These are phyloP conservation scores for Cyclotella choctawhatcheeana DNA, from an alignment of 108 stramenopile species.

Conservation along the genomic window DNA sequence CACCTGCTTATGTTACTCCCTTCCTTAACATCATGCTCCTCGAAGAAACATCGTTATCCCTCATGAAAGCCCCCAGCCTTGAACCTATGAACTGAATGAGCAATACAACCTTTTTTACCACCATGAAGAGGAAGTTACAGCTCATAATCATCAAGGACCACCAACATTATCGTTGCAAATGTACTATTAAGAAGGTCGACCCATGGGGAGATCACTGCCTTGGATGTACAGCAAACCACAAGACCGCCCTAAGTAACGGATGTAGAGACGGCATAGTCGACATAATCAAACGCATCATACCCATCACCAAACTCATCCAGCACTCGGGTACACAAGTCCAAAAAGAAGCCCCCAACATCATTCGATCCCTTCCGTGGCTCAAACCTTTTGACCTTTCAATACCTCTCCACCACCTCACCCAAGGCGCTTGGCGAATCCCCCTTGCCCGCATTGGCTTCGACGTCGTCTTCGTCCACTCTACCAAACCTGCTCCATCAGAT, in stretches of 20 bases:
- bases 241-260: not conserved
- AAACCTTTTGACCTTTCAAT: not conserved
- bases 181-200: not conserved
- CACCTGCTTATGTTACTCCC: too few species aligned
- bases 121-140: not conserved
- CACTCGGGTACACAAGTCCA: not conserved
- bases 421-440: not conserved
- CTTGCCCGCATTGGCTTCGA: not conserved
- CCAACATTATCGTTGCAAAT: not conserved
- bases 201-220: not conserved
- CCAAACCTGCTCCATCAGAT: not conserved
- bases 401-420: not conserved
- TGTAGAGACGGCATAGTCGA: not conserved
- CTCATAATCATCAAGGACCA: not conserved
- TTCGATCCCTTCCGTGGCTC: not conserved
- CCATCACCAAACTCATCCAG: not conserved
- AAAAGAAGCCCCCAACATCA: not conserved
- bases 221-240: not conserved
- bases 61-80: too few species aligned
- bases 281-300: not conserved
- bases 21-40: too few species aligned
- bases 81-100: too few species aligned
- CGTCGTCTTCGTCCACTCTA: not conserved
- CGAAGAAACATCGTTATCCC: too few species aligned
- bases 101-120: too few species aligned